A percentile compares a stretch with the other conserved stretches of the same genome.
Conservation (phyloP, 2,329 filamentous ascomycete species). For the Penicillium sp. region DNA sequence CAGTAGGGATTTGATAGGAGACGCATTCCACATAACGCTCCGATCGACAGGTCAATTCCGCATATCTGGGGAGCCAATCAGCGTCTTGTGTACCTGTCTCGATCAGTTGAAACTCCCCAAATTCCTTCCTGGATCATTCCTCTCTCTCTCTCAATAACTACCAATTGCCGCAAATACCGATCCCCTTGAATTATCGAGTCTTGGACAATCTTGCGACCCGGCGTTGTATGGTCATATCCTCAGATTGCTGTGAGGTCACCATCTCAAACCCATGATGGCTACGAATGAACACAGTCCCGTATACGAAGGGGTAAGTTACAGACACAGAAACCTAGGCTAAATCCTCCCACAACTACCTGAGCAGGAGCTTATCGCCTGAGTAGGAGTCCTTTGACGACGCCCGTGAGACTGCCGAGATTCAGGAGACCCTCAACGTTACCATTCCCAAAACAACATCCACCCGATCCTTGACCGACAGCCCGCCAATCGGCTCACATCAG, state of each 20-base stretch:
- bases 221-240: constrained; percentile 16
- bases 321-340: constrained; percentile 2
- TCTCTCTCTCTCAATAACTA: not conserved
- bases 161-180: not conserved
- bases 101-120: constrained; percentile 19
- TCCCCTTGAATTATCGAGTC: not conserved
- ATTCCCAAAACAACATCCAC: constrained; percentile 51
- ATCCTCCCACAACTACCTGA: constrained; percentile 5
- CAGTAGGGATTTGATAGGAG: not conserved
- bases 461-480: constrained; percentile 61
- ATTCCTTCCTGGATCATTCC: constrained; percentile 16
- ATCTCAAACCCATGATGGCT: constrained; percentile 36
- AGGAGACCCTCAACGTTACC: constrained; percentile 31
- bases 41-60: constrained; percentile 21
- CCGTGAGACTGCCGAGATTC: constrained; percentile 45
- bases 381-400: constrained; percentile 86
- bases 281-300: constrained; percentile 44
- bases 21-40: constrained; percentile 15
- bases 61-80: constrained; percentile 22
- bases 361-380: constrained; percentile 9
- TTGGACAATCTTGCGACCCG: constrained; percentile 13
- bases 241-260: constrained; percentile 20
- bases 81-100: constrained; percentile 20
- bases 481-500: constrained; percentile 40
- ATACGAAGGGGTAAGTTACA: constrained; percentile 43